Percentiles rank a stretch among this genome's conserved stretches.
phyloP scores from a whole-genome alignment of 768 basidiomycete genomes.

The Termitomyces sp. region DNA sequence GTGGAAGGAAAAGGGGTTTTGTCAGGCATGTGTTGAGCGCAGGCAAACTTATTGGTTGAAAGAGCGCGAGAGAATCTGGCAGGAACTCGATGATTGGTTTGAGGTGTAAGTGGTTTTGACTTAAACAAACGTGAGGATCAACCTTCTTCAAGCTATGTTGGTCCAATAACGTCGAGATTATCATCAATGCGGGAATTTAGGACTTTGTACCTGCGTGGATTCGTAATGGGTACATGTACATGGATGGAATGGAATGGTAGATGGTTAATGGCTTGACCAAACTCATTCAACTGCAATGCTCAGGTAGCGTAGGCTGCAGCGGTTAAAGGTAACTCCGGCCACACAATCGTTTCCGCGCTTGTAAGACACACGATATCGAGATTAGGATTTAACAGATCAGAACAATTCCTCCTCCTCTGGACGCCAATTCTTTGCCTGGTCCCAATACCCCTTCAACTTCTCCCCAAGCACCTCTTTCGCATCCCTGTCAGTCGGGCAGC shows the following conservation, averaged over 20 bases:
- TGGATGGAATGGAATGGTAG: background rate
- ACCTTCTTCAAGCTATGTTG: too few relatives aligned
- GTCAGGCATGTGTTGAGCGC: conserved; percentile 24
- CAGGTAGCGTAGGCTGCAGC: background rate
- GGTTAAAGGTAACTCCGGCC: background rate
- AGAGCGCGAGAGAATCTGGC: conserved; percentile 25
- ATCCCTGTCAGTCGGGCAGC: conserved; percentile 75
- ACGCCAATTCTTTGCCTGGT: conserved; percentile 88
- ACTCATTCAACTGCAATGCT: background rate
- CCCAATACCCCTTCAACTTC: conserved; percentile 89
- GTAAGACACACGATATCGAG: background rate
- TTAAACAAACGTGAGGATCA: background rate
- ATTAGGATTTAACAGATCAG: conserved; percentile 20
- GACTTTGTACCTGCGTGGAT: too few relatives aligned
- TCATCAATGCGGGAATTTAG: too few relatives aligned
- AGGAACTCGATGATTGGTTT: conserved; percentile 1
- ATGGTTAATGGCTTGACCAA: background rate
- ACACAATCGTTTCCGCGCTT: too few relatives aligned
- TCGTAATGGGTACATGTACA: background rate
- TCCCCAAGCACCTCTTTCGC: conserved; percentile 85
- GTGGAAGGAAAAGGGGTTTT: conserved; percentile 24
- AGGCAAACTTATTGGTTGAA: conserved; percentile 22
- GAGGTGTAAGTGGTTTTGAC: background rate
- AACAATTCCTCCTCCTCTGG: conserved; percentile 74
- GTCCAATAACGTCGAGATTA: too few relatives aligned